Conservation (phyloP, 169 alveolate species). For the Pseudocohnilembus persalinus region DNA sequence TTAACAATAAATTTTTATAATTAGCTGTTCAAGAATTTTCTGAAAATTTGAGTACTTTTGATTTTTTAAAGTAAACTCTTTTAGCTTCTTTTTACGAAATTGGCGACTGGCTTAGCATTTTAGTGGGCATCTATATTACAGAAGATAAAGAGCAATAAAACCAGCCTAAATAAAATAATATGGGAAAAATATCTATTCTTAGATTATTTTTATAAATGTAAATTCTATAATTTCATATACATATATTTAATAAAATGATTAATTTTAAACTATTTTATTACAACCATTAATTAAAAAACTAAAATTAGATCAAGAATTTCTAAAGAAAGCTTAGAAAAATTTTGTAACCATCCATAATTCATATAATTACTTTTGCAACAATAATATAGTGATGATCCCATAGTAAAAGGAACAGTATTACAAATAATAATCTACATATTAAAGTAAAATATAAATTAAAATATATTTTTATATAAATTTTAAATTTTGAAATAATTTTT, state of each 20-base stretch:
- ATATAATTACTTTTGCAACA: conserved; percentile 43
- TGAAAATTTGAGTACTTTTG: conserved; percentile 59
- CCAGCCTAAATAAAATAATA: conserved; percentile 49
- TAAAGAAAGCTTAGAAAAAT: conserved; percentile 48
- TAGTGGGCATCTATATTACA: conserved; percentile 31
- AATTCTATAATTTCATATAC: too few species aligned
- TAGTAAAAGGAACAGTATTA: conserved; percentile 55
- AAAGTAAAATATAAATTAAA: conserved; percentile 45
- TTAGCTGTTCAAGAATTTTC: conserved; percentile 54
- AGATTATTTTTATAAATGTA: conserved; percentile 68
- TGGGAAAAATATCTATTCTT: conserved; percentile 70
- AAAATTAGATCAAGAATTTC: background rate
- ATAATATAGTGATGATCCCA: conserved; percentile 65
- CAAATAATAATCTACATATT: conserved; percentile 64
- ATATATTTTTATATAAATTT: background rate
- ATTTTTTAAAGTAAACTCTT: conserved; percentile 43
- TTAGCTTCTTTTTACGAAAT: conserved; percentile 41
- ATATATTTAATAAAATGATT: background rate
- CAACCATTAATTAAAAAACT: too few species aligned
- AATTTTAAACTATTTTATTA: too few species aligned
- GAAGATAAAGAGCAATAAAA: conserved; percentile 63
- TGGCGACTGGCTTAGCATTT: conserved; percentile 45
- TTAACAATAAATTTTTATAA: background rate
- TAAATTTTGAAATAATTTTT: too few species aligned
- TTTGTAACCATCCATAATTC: conserved; percentile 45